Evolutionary conservation across 306 rosid genomes (phyloP).

Genomic region (Benincasa hispida): DNA sequence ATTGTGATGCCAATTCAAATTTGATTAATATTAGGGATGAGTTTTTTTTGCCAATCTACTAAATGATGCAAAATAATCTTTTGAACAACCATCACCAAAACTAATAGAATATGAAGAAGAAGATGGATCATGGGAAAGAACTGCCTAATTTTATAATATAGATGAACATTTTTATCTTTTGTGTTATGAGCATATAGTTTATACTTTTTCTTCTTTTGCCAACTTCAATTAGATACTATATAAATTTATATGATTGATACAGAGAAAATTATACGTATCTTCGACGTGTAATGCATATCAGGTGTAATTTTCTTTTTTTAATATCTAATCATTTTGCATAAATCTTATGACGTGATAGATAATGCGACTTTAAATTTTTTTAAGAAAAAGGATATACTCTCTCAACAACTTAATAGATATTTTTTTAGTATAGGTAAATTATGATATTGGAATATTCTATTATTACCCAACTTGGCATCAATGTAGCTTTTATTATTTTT

Average conservation of each 20-base stretch:
- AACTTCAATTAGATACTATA: background rate
- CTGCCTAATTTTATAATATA: background rate
- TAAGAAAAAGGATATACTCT: background rate
- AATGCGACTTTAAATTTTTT: background rate
- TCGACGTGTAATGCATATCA: background rate
- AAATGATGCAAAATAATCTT: background rate
- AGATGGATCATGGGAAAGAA: background rate
- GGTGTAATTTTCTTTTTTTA: background rate
- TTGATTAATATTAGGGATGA: background rate
- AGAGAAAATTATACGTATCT: background rate
- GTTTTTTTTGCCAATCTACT: background rate
- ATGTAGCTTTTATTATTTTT: background rate
- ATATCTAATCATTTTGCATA: background rate
- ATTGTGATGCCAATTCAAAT: background rate
- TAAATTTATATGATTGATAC: background rate
- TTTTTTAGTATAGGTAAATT: background rate
- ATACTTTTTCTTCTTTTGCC: background rate
- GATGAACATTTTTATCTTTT: background rate
- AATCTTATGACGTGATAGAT: background rate
- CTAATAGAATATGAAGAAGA: background rate
- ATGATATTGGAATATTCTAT: background rate
- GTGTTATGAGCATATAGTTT: background rate
- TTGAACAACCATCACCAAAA: background rate
- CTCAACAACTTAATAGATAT: background rate
- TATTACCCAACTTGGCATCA: background rate